These are phyloP conservation scores for Saccharomyces kudriavzevii DNA, from an alignment of 805 yeast genomes.

Conservation along the genomic window DNA sequence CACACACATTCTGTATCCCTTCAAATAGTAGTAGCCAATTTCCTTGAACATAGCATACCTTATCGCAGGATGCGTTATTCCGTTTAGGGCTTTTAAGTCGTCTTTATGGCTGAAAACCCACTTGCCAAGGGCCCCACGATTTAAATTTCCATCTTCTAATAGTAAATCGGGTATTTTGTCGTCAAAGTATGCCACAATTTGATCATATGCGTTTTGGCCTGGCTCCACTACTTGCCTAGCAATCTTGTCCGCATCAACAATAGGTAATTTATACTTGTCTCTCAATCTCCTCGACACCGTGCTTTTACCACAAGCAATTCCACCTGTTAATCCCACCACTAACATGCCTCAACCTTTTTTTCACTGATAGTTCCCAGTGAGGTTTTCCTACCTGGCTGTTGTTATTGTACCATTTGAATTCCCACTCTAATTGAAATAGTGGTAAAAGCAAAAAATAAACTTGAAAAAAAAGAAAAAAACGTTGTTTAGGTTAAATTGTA, in stretches of 20 bases:
- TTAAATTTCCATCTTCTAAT: slow-evolving; percentile 37
- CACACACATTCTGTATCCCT: slow-evolving; percentile 52
- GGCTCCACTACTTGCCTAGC: slow-evolving; percentile 84
- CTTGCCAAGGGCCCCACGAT: slow-evolving; percentile 68
- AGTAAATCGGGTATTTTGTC: slow-evolving; percentile 43
- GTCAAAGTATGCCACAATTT: slow-evolving; percentile 55
- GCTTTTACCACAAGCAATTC: slow-evolving; percentile 94
- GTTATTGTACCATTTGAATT: neutral
- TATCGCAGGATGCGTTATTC: slow-evolving; percentile 84
- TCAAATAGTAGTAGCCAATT: slow-evolving; percentile 49
- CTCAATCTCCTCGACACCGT: slow-evolving; percentile 64
- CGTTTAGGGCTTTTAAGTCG: slow-evolving; percentile 54
- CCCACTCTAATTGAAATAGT: neutral
- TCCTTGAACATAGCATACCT: slow-evolving; percentile 50
- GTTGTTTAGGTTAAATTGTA: neutral
- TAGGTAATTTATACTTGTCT: slow-evolving; percentile 43
- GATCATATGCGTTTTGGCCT: slow-evolving; percentile 59
- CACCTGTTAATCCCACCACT: slow-evolving; percentile 92
- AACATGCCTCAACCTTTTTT: slow-evolving; percentile 47
- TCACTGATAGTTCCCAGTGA: neutral
- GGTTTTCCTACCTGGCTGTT: neutral
- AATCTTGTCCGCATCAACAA: slow-evolving; percentile 85
- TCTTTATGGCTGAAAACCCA: slow-evolving; percentile 65
- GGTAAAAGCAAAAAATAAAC: neutral
- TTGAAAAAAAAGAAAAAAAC: neutral